These are phyloP conservation scores for bread wheat (Triticum aestivum) DNA, from an alignment of 176 grass and related monocot genomes.

Conservation along the genomic window DNA sequence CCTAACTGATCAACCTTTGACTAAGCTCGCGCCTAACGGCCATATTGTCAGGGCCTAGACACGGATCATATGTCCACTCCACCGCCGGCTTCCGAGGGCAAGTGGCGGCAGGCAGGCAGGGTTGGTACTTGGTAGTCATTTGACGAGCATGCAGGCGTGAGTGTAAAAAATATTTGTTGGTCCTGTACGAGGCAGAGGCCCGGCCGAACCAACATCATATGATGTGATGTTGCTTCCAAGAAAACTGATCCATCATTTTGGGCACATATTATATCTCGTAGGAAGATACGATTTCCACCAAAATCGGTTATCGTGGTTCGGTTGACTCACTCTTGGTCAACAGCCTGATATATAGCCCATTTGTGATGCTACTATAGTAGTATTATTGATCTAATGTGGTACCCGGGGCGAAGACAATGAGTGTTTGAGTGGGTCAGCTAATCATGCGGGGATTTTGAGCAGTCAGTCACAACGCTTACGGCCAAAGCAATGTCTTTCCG, in stretches of 20 bases:
- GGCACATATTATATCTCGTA: not conserved
- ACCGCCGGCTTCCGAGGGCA: not conserved
- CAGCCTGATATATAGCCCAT: not conserved
- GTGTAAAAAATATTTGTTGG: not conserved
- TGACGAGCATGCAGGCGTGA: not conserved
- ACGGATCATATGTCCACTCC: not conserved
- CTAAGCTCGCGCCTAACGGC: not conserved
- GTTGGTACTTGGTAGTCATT: not conserved
- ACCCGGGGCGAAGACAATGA: not conserved
- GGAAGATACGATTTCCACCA: not conserved
- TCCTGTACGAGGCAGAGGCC: too few species aligned
- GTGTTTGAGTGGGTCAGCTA: slow-evolving; percentile 7
- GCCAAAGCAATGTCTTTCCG: too few species aligned
- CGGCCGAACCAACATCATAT: not conserved
- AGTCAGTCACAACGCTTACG: too few species aligned
- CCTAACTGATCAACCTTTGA: not conserved
- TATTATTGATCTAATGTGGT: not conserved
- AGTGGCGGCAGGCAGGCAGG: not conserved
- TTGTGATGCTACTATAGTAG: not conserved
- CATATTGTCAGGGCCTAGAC: not conserved
- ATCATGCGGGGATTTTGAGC: slow-evolving; percentile 14
- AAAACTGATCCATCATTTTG: not conserved
- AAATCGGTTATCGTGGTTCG: not conserved
- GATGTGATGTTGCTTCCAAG: not conserved
- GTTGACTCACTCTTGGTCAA: slow-evolving; percentile 3